phyloP scores from a whole-genome alignment of 495 filamentous ascomycete species.

The Sporormia fimetaria region DNA sequence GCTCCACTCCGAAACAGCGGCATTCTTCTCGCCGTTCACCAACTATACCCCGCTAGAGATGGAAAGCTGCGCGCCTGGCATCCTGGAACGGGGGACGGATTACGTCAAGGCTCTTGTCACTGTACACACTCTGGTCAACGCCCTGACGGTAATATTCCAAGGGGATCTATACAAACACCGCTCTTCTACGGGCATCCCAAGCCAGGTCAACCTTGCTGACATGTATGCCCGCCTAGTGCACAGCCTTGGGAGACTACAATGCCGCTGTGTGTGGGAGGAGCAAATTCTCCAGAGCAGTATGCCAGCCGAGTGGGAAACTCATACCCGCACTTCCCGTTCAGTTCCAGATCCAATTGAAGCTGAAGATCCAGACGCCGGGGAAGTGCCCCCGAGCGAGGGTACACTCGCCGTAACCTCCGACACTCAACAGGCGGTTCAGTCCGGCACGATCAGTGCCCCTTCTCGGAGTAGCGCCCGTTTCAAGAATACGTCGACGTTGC shows the following conservation, averaged over 20 bases:
- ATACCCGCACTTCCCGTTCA: slow-evolving; percentile 33
- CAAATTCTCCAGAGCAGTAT: slow-evolving; percentile 57
- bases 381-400: no score
- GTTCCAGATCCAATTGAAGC: slow-evolving; percentile 26
- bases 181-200: slow-evolving; percentile 48
- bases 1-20: slow-evolving; percentile 37
- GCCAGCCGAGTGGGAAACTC: slow-evolving; percentile 55
- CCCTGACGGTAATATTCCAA: slow-evolving; percentile 62
- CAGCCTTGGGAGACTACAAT: slow-evolving; percentile 62
- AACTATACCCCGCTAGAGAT: slow-evolving; percentile 18
- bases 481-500: slow-evolving; percentile 66
- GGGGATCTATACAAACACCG: slow-evolving; percentile 50
- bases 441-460: background rate
- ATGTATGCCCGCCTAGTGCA: slow-evolving; percentile 58
- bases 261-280: slow-evolving; percentile 72
- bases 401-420: no score
- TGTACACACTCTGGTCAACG: slow-evolving; percentile 59
- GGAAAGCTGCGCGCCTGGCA: slow-evolving; percentile 23
- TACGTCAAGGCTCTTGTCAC: slow-evolving; percentile 67
- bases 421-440: no score
- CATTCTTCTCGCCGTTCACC: slow-evolving; percentile 58
- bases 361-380: no score
- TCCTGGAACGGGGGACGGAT: slow-evolving; percentile 50
- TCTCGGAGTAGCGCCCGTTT: slow-evolving; percentile 41
- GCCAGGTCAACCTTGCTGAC: slow-evolving; percentile 67